Base-by-base conservation (phyloP, 176 grass and related monocot species). In the Aegilops bicornis region DNA sequence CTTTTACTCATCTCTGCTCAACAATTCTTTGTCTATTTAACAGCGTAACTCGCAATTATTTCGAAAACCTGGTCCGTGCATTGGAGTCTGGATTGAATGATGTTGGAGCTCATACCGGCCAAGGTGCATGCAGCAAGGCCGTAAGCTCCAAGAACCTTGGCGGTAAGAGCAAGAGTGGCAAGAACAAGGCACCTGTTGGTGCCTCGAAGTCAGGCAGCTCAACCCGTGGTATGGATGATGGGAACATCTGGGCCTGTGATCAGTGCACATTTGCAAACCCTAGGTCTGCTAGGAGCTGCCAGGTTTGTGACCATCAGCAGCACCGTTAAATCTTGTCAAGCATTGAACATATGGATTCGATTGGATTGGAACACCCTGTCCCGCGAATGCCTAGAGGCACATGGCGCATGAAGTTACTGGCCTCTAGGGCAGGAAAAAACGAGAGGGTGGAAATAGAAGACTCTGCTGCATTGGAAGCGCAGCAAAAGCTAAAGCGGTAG, bases 31-130 rank as follows among this genome's bases (percentile, higher is more conserved):
- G 5, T 47, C 15, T 17, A 42, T 82, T 81, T 85, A 77, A 77
- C 94, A 99, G 97, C 73, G 97, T 99, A 32, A 99, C 97, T 64
- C 90, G 94, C 31, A 99, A 99, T 90, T 99, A 99, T 88, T 99
- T 99, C 59, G 97, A 99, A 81, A 99, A 99, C 72, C 90, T 99
- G 11, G 97, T 99, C 5, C 92, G 92, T 66, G 94, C 97, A 78
- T 73, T 99, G 83, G 97, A 99, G 89, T 94, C 92, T 66, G 97
- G 97, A 72, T 88, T 99, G 85, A 94, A 96, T 56, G 97, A 99
- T 79, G 97, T 99, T 10, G 97, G 97, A 12, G 89, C 97, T 77
- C 92, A 88, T 24, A 93, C 85, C 62, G 89, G 83, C 73, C 89
- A 91, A 35, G 92, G 79, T 13, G 62, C 92, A 40, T 90, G 92